These are phyloP conservation scores for Periconia sp. DNA, from an alignment of 2,329 filamentous ascomycete species.

Conservation along the genomic window DNA sequence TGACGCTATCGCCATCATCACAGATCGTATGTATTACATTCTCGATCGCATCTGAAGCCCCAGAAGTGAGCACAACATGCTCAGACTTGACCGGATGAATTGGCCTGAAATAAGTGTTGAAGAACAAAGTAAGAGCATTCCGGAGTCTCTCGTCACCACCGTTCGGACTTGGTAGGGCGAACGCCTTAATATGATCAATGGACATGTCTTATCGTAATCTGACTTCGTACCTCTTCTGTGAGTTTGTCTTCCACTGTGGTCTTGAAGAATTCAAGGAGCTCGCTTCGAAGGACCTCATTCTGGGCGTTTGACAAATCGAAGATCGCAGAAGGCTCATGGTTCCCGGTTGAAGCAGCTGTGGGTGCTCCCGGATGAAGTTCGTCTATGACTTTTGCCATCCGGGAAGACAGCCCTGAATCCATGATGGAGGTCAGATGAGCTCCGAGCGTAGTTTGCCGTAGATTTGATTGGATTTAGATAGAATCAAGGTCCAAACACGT, in stretches of 20 bases:
- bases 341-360: constrained; percentile 13
- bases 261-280: constrained; percentile 35
- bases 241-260: constrained; percentile 30
- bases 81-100: constrained; percentile 31
- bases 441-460: too few relatives aligned
- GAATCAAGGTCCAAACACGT: too few relatives aligned
- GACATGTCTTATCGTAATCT: neutral
- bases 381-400: constrained; percentile 23
- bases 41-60: constrained; percentile 34
- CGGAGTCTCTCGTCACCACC: constrained; percentile 27
- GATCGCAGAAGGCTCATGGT: constrained; percentile 14
- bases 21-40: constrained; percentile 34
- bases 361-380: constrained; percentile 17
- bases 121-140: constrained; percentile 31
- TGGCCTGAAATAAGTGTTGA: constrained; percentile 34
- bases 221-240: constrained; percentile 20
- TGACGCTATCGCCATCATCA: constrained; percentile 37
- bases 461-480: too few relatives aligned
- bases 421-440: too few relatives aligned
- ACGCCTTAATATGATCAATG: constrained; percentile 19
- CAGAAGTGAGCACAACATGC: constrained; percentile 36
- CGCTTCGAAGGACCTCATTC: constrained; percentile 33
- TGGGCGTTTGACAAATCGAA: constrained; percentile 35
- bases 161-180: constrained; percentile 20
- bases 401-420: constrained; percentile 35